Conservation (phyloP, 169 alveolate genomes). For the Plasmodium gaboni region DNA sequence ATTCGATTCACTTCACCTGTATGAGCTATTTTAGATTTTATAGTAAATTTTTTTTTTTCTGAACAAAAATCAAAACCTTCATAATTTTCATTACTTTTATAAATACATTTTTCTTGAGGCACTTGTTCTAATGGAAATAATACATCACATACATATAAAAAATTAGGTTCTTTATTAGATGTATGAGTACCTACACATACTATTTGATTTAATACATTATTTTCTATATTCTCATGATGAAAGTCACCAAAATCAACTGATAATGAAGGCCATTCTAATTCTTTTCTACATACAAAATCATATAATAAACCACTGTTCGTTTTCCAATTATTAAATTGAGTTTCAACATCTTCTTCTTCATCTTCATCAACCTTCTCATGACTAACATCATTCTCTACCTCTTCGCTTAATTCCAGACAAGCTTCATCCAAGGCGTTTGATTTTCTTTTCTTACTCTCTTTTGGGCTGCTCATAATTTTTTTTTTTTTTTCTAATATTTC, state of each 20-base stretch:
- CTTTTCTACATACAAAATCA: slow-evolving; percentile 62
- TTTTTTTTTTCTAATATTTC: not conserved
- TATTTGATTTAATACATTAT: slow-evolving; percentile 42
- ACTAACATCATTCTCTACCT: slow-evolving; percentile 10
- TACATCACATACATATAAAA: slow-evolving; percentile 59
- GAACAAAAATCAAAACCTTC: slow-evolving; percentile 58
- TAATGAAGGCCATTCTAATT: slow-evolving; percentile 62
- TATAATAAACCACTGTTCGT: slow-evolving; percentile 52
- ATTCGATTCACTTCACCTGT: slow-evolving; percentile 70
- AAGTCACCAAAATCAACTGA: slow-evolving; percentile 61
- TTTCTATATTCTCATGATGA: slow-evolving; percentile 24
- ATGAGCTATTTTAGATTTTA: slow-evolving; percentile 43
- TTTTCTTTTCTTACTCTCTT: slow-evolving; percentile 57
- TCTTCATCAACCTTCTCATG: not conserved
- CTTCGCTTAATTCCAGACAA: slow-evolving; percentile 57
- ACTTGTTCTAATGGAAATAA: slow-evolving; percentile 37
- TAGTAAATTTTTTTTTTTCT: slow-evolving; percentile 60
- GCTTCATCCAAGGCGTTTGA: slow-evolving; percentile 62
- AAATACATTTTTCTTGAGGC: slow-evolving; percentile 56
- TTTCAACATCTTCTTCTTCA: slow-evolving; percentile 40
- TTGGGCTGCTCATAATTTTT: slow-evolving; percentile 8
- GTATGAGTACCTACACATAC: slow-evolving; percentile 74
- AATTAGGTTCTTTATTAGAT: slow-evolving; percentile 61
- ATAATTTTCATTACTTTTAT: slow-evolving; percentile 38
- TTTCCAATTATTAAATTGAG: slow-evolving; percentile 50